These are phyloP conservation scores for Phytophthora multivora DNA, from an alignment of 352 stramenopile genomes.

Conservation along the genomic window DNA sequence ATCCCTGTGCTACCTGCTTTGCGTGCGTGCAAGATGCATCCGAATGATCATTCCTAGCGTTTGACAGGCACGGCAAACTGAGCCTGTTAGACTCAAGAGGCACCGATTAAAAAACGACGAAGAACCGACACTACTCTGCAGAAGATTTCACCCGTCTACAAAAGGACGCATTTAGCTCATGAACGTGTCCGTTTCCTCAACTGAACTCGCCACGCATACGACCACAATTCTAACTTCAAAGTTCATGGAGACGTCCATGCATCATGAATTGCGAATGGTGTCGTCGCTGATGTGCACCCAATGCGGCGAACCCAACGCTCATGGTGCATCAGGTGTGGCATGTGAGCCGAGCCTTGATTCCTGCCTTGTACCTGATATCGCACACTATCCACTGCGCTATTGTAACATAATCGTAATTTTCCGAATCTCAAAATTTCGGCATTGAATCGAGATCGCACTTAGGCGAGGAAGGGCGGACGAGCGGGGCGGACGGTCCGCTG, in stretches of 20 bases:
- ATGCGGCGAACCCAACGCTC: conserved; percentile 8
- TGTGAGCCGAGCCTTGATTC: conserved; percentile 14
- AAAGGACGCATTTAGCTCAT: too few species aligned
- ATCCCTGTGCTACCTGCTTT: not conserved
- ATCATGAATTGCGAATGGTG: not conserved
- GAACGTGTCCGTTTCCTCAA: not conserved
- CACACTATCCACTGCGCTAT: conserved; percentile 4
- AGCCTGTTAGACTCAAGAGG: conserved; percentile 1
- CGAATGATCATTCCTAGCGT: not conserved
- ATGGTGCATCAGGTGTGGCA: conserved; percentile 11
- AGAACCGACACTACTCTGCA: too few species aligned
- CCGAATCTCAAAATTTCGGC: conserved; percentile 15
- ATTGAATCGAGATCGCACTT: conserved; percentile 7
- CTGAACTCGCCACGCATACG: not conserved
- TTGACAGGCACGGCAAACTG: not conserved
- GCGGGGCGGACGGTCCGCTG: not conserved
- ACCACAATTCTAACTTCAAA: too few species aligned
- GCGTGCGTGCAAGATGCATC: conserved; percentile 9
- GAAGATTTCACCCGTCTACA: not conserved
- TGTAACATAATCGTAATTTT: not conserved
- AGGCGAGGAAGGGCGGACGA: conserved; percentile 13
- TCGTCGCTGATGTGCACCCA: conserved; percentile 17
- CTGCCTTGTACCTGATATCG: conserved; percentile 16
- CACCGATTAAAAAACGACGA: too few species aligned
- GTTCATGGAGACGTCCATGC: too few species aligned